These are phyloP conservation scores for Neonectria sp. DNA, from an alignment of 2,329 filamentous ascomycete genomes.

Conservation along the genomic window DNA sequence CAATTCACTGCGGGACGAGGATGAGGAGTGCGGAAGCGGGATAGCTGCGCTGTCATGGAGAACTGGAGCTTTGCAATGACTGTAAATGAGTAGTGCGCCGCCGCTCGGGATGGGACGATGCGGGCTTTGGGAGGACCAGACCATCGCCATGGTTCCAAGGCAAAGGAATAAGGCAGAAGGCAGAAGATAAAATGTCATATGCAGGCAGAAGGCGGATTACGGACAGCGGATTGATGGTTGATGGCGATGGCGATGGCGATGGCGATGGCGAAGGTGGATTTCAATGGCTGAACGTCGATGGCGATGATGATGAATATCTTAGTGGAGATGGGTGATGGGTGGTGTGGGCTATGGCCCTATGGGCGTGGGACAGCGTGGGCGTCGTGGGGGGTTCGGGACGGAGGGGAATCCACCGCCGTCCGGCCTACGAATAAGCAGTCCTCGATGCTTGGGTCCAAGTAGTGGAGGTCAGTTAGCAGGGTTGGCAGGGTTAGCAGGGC, in stretches of 20 bases:
- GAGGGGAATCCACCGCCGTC: slow-evolving; percentile 17
- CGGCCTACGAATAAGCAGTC: neutral
- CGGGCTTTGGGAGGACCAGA: neutral
- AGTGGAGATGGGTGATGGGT: slow-evolving; percentile 36
- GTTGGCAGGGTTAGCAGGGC: neutral
- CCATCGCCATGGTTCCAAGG: slow-evolving; percentile 2
- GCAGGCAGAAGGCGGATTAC: slow-evolving; percentile 8
- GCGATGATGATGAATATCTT: slow-evolving; percentile 34
- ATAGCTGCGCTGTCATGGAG: slow-evolving; percentile 2
- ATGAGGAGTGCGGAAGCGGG: neutral
- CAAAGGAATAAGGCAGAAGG: neutral
- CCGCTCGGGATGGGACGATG: slow-evolving; percentile 23
- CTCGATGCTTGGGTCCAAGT: neutral
- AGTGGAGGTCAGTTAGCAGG: neutral
- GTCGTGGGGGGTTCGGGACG: slow-evolving; percentile 23
- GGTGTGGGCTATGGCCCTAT: slow-evolving; percentile 43
- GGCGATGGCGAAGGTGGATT: slow-evolving; percentile 34
- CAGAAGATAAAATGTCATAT: neutral
- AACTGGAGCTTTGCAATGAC: neutral
- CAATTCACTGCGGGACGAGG: slow-evolving; percentile 9
- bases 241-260: slow-evolving; percentile 34
- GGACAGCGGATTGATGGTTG: slow-evolving; percentile 20
- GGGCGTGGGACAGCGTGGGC: slow-evolving; percentile 32
- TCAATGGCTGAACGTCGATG: slow-evolving; percentile 18
- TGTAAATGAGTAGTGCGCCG: slow-evolving; percentile 12